These are phyloP conservation scores for Panaeolus cyanescens DNA, from an alignment of 768 basidiomycete species.

Conservation along the genomic window DNA sequence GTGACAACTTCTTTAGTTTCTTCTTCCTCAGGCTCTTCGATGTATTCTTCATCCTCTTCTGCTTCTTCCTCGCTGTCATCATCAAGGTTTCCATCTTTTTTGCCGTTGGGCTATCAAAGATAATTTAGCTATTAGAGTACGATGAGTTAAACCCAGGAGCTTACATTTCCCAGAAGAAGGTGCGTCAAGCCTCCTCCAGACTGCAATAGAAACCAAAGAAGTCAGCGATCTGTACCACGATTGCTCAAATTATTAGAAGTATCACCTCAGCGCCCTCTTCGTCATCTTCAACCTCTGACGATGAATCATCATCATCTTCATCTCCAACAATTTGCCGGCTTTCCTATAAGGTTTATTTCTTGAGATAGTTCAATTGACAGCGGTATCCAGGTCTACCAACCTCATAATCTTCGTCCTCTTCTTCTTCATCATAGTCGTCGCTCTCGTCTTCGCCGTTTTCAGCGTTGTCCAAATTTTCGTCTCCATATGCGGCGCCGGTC, in stretches of 20 bases:
- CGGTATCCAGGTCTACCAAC: slow-evolving; percentile 12
- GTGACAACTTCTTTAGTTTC: no score
- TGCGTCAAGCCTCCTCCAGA: slow-evolving; percentile 24
- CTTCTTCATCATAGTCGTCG: slow-evolving; percentile 28
- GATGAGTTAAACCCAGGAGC: slow-evolving; percentile 8
- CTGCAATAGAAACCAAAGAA: slow-evolving; percentile 7
- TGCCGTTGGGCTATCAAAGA: slow-evolving; percentile 26
- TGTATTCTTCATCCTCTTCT: slow-evolving; percentile 36
- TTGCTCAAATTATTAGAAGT: neutral
- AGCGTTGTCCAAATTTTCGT: neutral
- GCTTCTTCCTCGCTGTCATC: slow-evolving; percentile 24
- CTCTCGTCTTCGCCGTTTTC: slow-evolving; percentile 28
- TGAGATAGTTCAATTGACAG: neutral
- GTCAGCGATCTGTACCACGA: neutral
- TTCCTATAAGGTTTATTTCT: slow-evolving; percentile 17
- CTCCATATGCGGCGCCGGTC: neutral
- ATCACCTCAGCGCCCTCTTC: slow-evolving; percentile 15
- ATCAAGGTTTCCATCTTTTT: slow-evolving; percentile 24
- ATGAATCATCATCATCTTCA: slow-evolving; percentile 26
- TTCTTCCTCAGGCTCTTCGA: slow-evolving; percentile 24
- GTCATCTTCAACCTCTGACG: slow-evolving; percentile 25
- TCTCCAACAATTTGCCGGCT: slow-evolving; percentile 20
- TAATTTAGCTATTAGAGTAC: neutral
- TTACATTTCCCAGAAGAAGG: slow-evolving; percentile 30
- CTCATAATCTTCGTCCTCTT: slow-evolving; percentile 24